These are phyloP conservation scores for Fusarium chaquense DNA, from an alignment of 2,329 filamentous ascomycete species.

Conservation along the genomic window DNA sequence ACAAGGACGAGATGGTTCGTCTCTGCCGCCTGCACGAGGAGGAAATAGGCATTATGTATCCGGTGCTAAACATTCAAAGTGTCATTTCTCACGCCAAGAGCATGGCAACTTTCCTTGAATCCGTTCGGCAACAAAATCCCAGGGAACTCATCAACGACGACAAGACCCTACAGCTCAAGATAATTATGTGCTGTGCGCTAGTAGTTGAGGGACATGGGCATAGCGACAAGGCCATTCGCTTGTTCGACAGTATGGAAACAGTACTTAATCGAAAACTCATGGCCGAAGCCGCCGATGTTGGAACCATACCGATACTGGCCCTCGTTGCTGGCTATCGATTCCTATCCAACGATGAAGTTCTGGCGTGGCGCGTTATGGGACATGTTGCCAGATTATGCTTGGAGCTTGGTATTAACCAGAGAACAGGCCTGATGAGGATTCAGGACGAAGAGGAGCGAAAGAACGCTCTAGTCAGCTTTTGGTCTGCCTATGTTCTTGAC, in stretches of 20 bases:
- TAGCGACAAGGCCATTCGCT: conserved; percentile 76
- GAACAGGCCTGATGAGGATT: conserved; percentile 78
- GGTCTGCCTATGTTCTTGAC: conserved; percentile 88
- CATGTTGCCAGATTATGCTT: conserved; percentile 83
- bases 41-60: conserved; percentile 93
- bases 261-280: conserved; percentile 75
- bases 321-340: conserved; percentile 78
- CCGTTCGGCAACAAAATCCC: conserved; percentile 52
- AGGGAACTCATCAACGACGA: conserved; percentile 60
- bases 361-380: conserved; percentile 89
- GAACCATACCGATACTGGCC: conserved; percentile 63
- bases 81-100: conserved; percentile 77
- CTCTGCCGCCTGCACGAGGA: conserved; percentile 86
- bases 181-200: conserved; percentile 83
- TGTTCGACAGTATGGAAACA: conserved; percentile 82
- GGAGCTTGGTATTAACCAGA: conserved; percentile 85
- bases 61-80: conserved; percentile 79
- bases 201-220: conserved; percentile 83
- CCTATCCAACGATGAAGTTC: conserved; percentile 84
- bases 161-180: conserved; percentile 79
- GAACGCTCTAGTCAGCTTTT: conserved; percentile 80
- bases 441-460: conserved; percentile 75
- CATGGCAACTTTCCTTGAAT: conserved; percentile 79
- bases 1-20: conserved; percentile 82
- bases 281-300: conserved; percentile 62